Evolutionary conservation across 805 yeast species (phyloP).

Genomic region (Lachancea nothofagi): DNA sequence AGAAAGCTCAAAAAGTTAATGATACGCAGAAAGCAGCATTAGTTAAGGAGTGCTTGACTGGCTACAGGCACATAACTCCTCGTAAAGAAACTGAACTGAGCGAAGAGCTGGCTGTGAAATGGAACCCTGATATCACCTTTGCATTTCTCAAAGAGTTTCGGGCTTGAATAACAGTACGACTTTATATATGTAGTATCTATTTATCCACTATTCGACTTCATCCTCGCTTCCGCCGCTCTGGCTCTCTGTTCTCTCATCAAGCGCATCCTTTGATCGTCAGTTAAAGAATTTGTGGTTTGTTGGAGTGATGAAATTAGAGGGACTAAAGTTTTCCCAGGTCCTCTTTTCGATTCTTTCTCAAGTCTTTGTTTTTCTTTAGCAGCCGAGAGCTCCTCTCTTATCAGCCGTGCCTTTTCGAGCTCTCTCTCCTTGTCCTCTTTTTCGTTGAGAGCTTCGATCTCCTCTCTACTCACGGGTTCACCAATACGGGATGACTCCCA

Average conservation of each 20-base stretch:
- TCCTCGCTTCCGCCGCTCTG: conserved; percentile 90
- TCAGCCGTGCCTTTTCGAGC: conserved; percentile 34
- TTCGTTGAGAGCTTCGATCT: conserved; percentile 42
- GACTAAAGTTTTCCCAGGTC: conserved; percentile 35
- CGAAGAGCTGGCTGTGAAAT: conserved; percentile 19
- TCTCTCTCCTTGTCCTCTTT: conserved; percentile 36
- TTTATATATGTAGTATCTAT: conserved; percentile 1
- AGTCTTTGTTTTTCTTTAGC: conserved; percentile 25
- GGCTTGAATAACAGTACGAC: not conserved
- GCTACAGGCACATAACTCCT: conserved; percentile 62
- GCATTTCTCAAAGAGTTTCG: conserved; percentile 25
- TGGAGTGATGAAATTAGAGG: conserved; percentile 27
- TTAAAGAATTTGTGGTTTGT: conserved; percentile 52
- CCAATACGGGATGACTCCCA: conserved; percentile 70
- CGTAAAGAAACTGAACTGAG: conserved; percentile 5
- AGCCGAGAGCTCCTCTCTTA: conserved; percentile 23
- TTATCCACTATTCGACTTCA: conserved; percentile 33
- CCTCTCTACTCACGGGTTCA: conserved; percentile 49
- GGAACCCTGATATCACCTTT: conserved; percentile 20
- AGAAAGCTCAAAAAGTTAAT: conserved; percentile 18
- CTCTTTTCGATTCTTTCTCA: conserved; percentile 23
- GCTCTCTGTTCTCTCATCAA: conserved; percentile 93
- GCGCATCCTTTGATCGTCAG: conserved; percentile 67
- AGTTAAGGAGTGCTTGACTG: conserved; percentile 53
- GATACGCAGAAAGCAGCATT: conserved; percentile 35